phyloP scores from a whole-genome alignment of 2,329 filamentous ascomycete species.

The Chalaropsis ovoidea region DNA sequence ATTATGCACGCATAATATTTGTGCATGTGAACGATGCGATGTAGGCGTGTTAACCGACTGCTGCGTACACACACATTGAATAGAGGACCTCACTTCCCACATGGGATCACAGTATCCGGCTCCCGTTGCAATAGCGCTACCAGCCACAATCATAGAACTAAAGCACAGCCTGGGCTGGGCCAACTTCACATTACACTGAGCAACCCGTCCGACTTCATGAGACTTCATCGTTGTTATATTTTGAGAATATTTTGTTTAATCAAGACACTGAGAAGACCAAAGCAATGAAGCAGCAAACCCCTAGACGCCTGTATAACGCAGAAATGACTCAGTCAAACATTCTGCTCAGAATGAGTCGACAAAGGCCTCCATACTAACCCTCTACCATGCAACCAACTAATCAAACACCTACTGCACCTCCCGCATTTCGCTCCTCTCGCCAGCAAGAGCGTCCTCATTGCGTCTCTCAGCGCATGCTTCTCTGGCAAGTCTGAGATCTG shows the following conservation, averaged over 20 bases:
- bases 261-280: slow-evolving; percentile 2
- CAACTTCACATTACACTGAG: slow-evolving; percentile 43
- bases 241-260: slow-evolving; percentile 7
- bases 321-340: not conserved
- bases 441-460: not conserved
- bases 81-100: too few relatives aligned
- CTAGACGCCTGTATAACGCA: slow-evolving; percentile 13
- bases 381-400: not conserved
- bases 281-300: not conserved
- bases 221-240: slow-evolving; percentile 34
- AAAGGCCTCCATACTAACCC: not conserved
- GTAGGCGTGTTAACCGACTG: too few relatives aligned
- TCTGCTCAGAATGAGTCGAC: not conserved
- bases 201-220: slow-evolving; percentile 44
- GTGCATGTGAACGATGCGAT: too few relatives aligned
- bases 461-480: slow-evolving; percentile 37
- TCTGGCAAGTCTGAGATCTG: slow-evolving; percentile 63
- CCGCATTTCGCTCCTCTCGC: not conserved
- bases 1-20: too few relatives aligned
- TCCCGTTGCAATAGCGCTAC: slow-evolving; percentile 38
- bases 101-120: slow-evolving; percentile 40
- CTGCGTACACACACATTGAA: too few relatives aligned
- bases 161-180: slow-evolving; percentile 38
- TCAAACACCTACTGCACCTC: slow-evolving; percentile 3
- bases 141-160: slow-evolving; percentile 41